Evolutionary conservation across 2,329 filamentous ascomycete genomes (phyloP).

Genomic region (Leptosphaerulina australis): DNA sequence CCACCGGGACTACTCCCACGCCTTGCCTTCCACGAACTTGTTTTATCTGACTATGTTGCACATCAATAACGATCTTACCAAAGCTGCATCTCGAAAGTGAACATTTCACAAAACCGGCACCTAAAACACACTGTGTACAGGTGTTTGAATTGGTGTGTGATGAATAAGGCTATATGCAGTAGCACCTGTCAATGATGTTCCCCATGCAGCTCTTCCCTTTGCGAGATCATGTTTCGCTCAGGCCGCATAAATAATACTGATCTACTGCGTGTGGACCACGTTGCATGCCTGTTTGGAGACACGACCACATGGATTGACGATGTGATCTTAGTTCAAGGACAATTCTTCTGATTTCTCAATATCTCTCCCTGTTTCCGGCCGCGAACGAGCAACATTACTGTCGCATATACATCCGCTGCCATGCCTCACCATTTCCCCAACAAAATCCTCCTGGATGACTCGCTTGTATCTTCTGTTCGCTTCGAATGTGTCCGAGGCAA

Average conservation of each 20-base stretch:
- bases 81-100: neutral
- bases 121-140: neutral
- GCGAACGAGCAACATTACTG: neutral
- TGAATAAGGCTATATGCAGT: neutral
- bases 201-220: neutral
- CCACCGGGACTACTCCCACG: constrained; percentile 1
- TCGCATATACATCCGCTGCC: neutral
- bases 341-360: neutral
- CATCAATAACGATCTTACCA: neutral
- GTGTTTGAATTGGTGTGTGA: neutral
- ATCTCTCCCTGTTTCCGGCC: neutral
- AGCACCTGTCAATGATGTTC: constrained; percentile 3
- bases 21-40: neutral
- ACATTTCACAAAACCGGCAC: neutral
- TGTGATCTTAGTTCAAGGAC: neutral
- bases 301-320: neutral
- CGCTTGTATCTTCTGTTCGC: neutral
- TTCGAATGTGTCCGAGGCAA: neutral
- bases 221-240: neutral
- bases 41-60: neutral
- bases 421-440: neutral
- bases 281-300: neutral
- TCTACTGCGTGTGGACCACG: neutral
- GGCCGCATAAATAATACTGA: neutral
- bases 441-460: neutral